Evolutionary conservation across 257 asterid genomes (phyloP).

Genomic region (Solanum stenotomum): DNA sequence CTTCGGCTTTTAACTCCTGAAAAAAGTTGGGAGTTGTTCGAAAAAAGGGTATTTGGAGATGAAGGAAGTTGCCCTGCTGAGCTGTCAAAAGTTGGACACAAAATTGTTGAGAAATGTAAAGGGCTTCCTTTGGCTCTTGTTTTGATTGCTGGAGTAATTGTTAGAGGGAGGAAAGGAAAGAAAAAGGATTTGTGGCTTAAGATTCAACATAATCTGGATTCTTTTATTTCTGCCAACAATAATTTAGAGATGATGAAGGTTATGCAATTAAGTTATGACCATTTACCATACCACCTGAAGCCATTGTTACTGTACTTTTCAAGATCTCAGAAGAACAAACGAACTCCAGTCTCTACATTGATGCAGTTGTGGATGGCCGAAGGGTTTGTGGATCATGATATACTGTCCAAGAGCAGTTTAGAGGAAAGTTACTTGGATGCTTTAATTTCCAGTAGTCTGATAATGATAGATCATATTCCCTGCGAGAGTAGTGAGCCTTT

Average conservation of each 20-base stretch:
- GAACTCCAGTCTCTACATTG: constrained; percentile 7
- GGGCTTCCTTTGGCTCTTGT: constrained; percentile 1
- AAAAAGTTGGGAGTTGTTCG: no score
- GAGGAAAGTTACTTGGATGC: constrained; percentile 4
- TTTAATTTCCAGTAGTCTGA: constrained; percentile 10
- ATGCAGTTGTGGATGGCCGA: constrained; percentile 15
- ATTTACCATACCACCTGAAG: constrained; percentile 18
- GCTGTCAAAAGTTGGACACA: neutral
- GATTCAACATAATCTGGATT: neutral
- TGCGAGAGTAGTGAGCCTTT: no score
- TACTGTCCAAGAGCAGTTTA: neutral
- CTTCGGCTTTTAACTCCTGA: neutral
- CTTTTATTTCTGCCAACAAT: neutral
- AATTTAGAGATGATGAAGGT: neutral
- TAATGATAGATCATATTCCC: neutral
- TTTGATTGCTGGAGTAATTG: neutral
- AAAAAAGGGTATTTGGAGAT: no score
- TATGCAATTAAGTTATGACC: constrained; percentile 17
- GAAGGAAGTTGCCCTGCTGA: neutral
- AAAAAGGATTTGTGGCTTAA: neutral
- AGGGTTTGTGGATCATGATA: constrained; percentile 14
- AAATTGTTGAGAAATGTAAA: neutral
- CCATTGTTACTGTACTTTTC: constrained; percentile 26
- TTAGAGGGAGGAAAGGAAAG: neutral
- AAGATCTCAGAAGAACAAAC: neutral